Evolutionary conservation across 768 basidiomycete genomes (phyloP).

Genomic region (Lentinula sp.): DNA sequence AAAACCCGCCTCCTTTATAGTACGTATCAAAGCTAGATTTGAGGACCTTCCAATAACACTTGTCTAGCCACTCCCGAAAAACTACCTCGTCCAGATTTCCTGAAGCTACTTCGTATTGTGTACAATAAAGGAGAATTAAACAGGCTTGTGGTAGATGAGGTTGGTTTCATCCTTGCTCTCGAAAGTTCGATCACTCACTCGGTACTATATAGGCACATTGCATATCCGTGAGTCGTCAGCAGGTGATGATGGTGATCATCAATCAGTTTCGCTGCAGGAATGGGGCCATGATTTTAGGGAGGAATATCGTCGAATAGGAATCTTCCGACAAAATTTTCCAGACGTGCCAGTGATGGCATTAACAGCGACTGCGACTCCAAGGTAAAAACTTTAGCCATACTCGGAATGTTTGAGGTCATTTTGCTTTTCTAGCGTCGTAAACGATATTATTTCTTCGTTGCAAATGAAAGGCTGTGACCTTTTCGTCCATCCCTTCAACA

Average conservation of each 20-base stretch:
- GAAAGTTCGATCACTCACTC: conserved; percentile 1
- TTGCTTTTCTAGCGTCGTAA: conserved; percentile 49
- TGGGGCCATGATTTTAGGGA: conserved; percentile 81
- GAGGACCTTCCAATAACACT: background rate
- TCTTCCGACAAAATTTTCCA: conserved; percentile 60
- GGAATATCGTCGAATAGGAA: conserved; percentile 68
- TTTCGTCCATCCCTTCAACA: conserved; percentile 75
- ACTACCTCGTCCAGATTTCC: conserved; percentile 49
- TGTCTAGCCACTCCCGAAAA: conserved; percentile 71
- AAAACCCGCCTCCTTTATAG: conserved; percentile 65
- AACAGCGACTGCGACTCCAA: conserved; percentile 75
- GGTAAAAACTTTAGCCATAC: conserved; percentile 30
- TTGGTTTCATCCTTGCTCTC: conserved; percentile 18
- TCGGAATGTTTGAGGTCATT: background rate
- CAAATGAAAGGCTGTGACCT: conserved; percentile 52
- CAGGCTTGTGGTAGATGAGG: conserved; percentile 79
- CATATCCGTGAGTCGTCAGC: conserved; percentile 53
- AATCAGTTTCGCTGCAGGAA: conserved; percentile 40
- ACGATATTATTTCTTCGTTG: conserved; percentile 65
- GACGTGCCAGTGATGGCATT: conserved; percentile 82
- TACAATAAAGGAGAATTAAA: conserved; percentile 57
- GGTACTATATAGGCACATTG: conserved; percentile 58
- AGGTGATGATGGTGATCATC: background rate
- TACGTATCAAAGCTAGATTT: conserved; percentile 21
- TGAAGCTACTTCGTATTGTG: conserved; percentile 39